These are phyloP conservation scores for Seminavis robusta DNA, from an alignment of 108 stramenopile species.

Conservation along the genomic window DNA sequence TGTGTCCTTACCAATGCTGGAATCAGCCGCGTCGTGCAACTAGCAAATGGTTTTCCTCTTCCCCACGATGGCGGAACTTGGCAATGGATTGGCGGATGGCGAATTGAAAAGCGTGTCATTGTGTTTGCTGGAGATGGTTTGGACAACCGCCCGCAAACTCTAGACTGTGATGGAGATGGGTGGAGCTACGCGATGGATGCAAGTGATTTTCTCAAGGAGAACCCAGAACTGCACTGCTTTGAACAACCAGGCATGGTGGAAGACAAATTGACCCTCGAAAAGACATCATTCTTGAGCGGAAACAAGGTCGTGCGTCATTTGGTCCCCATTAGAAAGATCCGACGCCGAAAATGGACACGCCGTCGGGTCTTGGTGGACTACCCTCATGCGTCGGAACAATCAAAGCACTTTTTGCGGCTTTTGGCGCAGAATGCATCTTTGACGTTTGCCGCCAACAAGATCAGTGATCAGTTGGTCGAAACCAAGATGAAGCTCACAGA, in stretches of 20 bases:
- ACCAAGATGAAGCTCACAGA: conserved; percentile 47
- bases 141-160: background rate
- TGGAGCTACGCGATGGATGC: conserved; percentile 47
- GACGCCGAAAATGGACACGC: conserved; percentile 55
- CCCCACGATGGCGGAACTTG: conserved; percentile 52
- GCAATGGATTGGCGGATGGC: conserved; percentile 54
- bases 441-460: conserved; percentile 26
- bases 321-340: conserved; percentile 1
- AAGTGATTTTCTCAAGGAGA: conserved; percentile 5
- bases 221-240: too few relatives aligned
- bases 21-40: conserved; percentile 28
- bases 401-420: conserved; percentile 34
- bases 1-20: conserved; percentile 42
- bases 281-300: background rate
- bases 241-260: too few relatives aligned
- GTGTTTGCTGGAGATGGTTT: too few relatives aligned
- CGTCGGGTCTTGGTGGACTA: conserved; percentile 46
- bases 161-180: conserved; percentile 35
- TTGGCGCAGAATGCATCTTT: conserved; percentile 45
- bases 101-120: conserved; percentile 35
- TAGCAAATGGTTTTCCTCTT: conserved; percentile 50
- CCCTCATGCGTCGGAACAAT: conserved; percentile 33
- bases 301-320: background rate
- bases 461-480: conserved; percentile 46
- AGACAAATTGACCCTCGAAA: background rate